Evolutionary conservation across 2,329 filamentous ascomycete genomes (phyloP).

Genomic region (Clonostachys rosea): DNA sequence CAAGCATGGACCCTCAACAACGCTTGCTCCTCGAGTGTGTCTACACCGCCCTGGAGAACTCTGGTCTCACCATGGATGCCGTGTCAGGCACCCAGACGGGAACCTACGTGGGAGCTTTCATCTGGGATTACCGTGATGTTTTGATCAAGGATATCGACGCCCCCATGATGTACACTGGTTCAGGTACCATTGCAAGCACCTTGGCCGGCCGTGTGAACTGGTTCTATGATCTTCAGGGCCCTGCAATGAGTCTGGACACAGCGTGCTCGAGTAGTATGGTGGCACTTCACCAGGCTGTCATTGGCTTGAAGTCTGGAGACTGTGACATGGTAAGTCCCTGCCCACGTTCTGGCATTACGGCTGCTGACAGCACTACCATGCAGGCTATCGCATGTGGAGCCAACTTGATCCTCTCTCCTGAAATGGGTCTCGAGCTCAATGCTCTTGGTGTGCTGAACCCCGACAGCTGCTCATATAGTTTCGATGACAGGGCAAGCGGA

Average conservation of each 20-base stretch:
- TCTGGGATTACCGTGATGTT: constrained; percentile 11
- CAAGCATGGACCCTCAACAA: constrained; percentile 19
- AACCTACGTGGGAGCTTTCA: constrained; percentile 20
- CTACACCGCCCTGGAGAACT: constrained; percentile 18
- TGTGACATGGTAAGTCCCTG: neutral
- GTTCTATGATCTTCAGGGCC: constrained; percentile 46
- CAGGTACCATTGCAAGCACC: constrained; percentile 25
- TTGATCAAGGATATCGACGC: neutral
- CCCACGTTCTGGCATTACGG: neutral
- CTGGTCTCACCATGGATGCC: constrained; percentile 21
- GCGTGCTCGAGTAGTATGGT: constrained; percentile 43
- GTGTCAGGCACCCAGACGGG: constrained; percentile 11
- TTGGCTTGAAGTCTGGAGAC: constrained; percentile 31
- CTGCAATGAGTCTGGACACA: constrained; percentile 44
- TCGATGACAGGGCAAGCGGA: constrained; percentile 1
- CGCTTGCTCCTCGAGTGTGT: constrained; percentile 20
- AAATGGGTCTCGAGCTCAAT: constrained; percentile 4
- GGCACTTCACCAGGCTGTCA: constrained; percentile 42
- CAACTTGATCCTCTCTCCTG: constrained; percentile 11
- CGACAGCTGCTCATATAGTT: constrained; percentile 6
- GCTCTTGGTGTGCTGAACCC: constrained; percentile 6
- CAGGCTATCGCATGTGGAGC: constrained; percentile 9
- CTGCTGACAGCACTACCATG: neutral
- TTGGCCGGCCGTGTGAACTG: constrained; percentile 47
- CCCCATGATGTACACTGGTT: constrained; percentile 9